Conservation (phyloP, 805 yeast genomes). For the Pichia heedii region DNA sequence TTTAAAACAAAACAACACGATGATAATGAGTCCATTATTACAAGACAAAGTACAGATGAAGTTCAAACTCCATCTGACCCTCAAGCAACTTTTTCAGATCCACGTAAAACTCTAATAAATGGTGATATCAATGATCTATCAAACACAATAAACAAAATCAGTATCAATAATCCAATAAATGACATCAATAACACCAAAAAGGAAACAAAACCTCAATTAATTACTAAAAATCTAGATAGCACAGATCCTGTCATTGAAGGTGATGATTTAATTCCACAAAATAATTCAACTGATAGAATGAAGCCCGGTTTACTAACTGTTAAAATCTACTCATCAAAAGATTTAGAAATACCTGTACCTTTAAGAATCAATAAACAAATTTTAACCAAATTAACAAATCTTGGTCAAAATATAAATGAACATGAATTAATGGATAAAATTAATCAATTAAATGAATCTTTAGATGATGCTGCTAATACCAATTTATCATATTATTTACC, state of each 20-base stretch:
- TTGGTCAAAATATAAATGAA: conserved; percentile 36
- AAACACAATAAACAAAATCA: conserved; percentile 1
- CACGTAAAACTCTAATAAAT: conserved; percentile 5
- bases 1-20: conserved; percentile 16
- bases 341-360: conserved; percentile 61
- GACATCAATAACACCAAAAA: too few relatives aligned
- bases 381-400: conserved; percentile 54
- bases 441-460: conserved; percentile 21
- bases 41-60: too few relatives aligned
- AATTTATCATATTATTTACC: conserved; percentile 34
- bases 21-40: too few relatives aligned
- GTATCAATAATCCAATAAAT: background rate
- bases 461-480: conserved; percentile 21
- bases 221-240: conserved; percentile 21
- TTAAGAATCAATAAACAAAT: conserved; percentile 56
- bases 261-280: conserved; percentile 9
- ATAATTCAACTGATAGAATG: conserved; percentile 6
- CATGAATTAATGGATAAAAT: conserved; percentile 26
- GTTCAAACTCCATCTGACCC: conserved; percentile 14
- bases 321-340: conserved; percentile 62
- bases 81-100: conserved; percentile 5
- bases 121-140: conserved; percentile 1
- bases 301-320: conserved; percentile 71
- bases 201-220: conserved; percentile 16
- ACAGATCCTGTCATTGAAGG: conserved; percentile 27